phyloP scores from a whole-genome alignment of 495 filamentous ascomycete genomes.

The Neurospora terricola region DNA sequence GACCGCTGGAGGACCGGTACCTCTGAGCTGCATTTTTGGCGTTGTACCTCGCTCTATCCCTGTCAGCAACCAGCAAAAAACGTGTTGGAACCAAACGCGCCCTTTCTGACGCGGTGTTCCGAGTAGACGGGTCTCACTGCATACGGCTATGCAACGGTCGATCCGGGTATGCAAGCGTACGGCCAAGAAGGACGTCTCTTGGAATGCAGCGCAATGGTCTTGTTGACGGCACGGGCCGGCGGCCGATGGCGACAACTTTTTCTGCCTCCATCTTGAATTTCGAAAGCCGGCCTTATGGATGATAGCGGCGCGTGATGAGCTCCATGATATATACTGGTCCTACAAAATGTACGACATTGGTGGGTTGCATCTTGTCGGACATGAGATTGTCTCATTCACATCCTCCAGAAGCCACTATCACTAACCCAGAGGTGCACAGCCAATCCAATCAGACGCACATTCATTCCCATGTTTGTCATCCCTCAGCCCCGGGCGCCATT shows the following conservation, averaged over 20 bases:
- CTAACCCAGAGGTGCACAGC: neutral
- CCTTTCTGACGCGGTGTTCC: neutral
- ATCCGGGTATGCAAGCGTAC: neutral
- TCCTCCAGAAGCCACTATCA: neutral
- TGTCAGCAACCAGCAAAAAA: too few species aligned
- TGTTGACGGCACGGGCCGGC: neutral
- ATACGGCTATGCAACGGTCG: neutral
- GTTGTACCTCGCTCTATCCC: too few species aligned
- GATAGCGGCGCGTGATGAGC: neutral
- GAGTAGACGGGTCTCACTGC: neutral
- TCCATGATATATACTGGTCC: neutral
- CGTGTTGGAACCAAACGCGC: too few species aligned
- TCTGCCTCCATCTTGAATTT: neutral
- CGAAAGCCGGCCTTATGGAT: neutral
- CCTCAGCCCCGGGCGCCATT: neutral
- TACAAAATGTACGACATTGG: neutral
- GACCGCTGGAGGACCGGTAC: too few species aligned
- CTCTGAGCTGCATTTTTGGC: too few species aligned
- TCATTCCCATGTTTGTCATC: neutral
- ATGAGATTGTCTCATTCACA: neutral
- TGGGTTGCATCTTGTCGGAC: neutral
- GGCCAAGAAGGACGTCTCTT: neutral
- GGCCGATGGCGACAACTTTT: neutral
- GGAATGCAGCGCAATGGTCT: neutral
- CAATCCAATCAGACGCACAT: neutral